These are phyloP conservation scores for Penicillium samsonianum DNA, from an alignment of 495 filamentous ascomycete species.

Conservation along the genomic window DNA sequence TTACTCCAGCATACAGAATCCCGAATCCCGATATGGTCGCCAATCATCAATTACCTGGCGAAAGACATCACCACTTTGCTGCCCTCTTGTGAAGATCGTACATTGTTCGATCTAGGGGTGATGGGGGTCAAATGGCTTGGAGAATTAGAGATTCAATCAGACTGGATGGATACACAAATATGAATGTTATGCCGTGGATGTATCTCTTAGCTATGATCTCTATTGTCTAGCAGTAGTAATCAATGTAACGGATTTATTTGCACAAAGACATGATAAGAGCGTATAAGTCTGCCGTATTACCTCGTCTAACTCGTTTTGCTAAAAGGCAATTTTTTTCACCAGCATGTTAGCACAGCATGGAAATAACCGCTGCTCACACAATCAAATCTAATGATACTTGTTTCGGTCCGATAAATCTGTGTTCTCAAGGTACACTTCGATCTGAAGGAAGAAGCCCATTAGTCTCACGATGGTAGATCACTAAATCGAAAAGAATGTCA, in stretches of 20 bases:
- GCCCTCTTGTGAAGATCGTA: background rate
- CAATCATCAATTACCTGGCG: background rate
- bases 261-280: no score
- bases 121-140: background rate
- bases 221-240: background rate
- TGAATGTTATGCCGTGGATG: background rate
- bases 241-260: background rate
- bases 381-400: conserved; percentile 13
- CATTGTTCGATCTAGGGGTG: background rate
- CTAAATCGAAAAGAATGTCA: background rate
- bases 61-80: background rate
- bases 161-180: background rate
- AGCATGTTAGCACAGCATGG: background rate
- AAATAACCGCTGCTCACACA: background rate
- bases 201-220: conserved; percentile 2
- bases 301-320: no score
- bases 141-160: background rate
- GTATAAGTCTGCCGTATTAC: no score
- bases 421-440: conserved; percentile 25
- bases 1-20: background rate
- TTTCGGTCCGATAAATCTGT: conserved; percentile 18
- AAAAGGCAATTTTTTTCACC: background rate
- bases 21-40: background rate
- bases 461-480: background rate
- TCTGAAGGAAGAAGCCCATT: conserved; percentile 9